Conservation (phyloP, 2,329 filamentous ascomycete genomes). For the Hortaea werneckii region DNA sequence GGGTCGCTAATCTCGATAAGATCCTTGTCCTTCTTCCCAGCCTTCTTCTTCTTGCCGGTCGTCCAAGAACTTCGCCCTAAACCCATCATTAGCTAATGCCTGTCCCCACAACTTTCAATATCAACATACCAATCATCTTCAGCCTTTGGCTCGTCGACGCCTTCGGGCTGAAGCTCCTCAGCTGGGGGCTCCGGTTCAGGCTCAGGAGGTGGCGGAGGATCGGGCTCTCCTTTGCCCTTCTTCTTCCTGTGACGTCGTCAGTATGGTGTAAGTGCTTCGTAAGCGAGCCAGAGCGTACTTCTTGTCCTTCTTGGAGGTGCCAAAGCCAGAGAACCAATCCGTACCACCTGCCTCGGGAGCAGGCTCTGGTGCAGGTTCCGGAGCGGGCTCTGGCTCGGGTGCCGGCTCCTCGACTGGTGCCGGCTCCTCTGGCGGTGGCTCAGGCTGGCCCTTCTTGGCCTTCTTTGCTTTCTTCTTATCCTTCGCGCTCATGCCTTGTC, state of each 20-base stretch:
- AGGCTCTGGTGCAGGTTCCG: slow-evolving; percentile 10
- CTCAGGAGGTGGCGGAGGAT: slow-evolving; percentile 3
- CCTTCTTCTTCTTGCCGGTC: slow-evolving; percentile 42
- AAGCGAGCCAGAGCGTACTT: neutral
- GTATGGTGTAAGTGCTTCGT: too few relatives aligned
- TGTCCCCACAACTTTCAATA: too few relatives aligned
- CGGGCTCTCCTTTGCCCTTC: slow-evolving; percentile 10
- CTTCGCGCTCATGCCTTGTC: slow-evolving; percentile 9
- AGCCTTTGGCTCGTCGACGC: slow-evolving; percentile 40
- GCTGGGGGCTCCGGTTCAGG: slow-evolving; percentile 6
- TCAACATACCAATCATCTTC: slow-evolving; percentile 37
- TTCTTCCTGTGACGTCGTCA: slow-evolving; percentile 24
- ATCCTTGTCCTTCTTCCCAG: slow-evolving; percentile 31
- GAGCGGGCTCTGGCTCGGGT: slow-evolving; percentile 12
- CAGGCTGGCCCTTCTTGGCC: neutral
- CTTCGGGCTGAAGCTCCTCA: slow-evolving; percentile 30
- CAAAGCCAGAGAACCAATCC: slow-evolving; percentile 49
- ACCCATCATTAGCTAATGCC: too few relatives aligned
- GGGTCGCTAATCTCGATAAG: slow-evolving; percentile 29
- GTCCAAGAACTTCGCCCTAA: slow-evolving; percentile 31
- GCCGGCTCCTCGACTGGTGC: slow-evolving; percentile 5
- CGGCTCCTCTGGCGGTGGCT: neutral
- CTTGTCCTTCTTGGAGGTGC: slow-evolving; percentile 34
- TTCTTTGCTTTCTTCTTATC: slow-evolving; percentile 17
- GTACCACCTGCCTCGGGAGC: slow-evolving; percentile 27